Conservation (phyloP, 163 green algal species). For the Volvox carteri region DNA sequence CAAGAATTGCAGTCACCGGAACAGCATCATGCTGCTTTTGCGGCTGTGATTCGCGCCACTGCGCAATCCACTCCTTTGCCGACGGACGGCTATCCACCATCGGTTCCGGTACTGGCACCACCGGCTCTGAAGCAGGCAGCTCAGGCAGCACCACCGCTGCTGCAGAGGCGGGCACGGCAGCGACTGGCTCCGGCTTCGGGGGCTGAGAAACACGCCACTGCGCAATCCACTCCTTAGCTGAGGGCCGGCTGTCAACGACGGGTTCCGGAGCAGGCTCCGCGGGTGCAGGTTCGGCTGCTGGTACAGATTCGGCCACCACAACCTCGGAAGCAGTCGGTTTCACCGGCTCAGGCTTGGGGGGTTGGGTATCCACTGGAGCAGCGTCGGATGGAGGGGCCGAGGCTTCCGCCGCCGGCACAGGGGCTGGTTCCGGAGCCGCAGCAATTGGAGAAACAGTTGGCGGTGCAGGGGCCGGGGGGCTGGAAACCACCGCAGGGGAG, state of each 20-base stretch:
- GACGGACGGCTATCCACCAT: background rate
- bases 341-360: background rate
- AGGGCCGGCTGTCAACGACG: background rate
- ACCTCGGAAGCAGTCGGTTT: background rate
- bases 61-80: conserved; percentile 8
- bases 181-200: background rate
- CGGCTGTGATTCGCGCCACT: background rate
- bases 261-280: background rate
- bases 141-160: too few species aligned
- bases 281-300: background rate
- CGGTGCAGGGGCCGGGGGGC: too few species aligned
- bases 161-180: background rate
- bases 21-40: too few species aligned
- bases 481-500: background rate
- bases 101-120: background rate
- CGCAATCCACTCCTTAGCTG: conserved; percentile 47
- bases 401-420: background rate
- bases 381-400: background rate
- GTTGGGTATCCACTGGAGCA: background rate
- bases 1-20: too few species aligned
- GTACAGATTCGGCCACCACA: background rate
- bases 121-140: too few species aligned
- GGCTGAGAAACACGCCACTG: conserved; percentile 21
- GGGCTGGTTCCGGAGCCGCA: background rate
- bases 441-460: too few species aligned